Evolutionary conservation across 371 early-diverging fungal species (phyloP), one percentile per base, ranked within the genome.

Genomic region (Mortierella sp.): DNA sequence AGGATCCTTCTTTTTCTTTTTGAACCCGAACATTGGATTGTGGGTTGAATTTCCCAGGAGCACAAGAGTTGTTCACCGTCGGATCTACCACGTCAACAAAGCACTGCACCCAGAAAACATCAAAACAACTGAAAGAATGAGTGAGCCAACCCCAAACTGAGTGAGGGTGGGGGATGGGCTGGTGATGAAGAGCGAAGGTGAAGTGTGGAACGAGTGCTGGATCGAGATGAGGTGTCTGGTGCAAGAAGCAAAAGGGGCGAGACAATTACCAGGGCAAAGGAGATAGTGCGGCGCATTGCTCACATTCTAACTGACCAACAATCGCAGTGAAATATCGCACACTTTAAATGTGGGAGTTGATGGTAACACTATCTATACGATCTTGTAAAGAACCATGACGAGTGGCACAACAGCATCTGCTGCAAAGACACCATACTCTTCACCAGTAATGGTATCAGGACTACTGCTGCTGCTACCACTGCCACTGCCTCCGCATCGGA

Each of bases 341-440:
- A 3, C 16, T 21, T 48, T 62, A 66, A 24, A 58, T 39, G 10
- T 34, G 7, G 10, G 7, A 10, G 34, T 34, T 4, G 34, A 4
- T 34, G 34, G 7, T 7, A 34, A n/a, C n/a, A 7, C 34, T 10
- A 34, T 24, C 48, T 47, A 47, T 3, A 47, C 48, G 19, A 73
- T 65, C 23, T 57, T 68, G 69, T 74, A 74, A 24, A 74, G 69
- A 31, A 74, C 61, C 74, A 74, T 74, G 16, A 69, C 74, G 16
- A 74, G 51, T n/a, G 74, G 74, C 10, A 74, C 64, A 23, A 68
- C 27, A 12, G 74, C 74, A 30, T 74, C 74, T 2, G 74, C 74
- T 24, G 74, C 64, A 64, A 74, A 74, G 39, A 64, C 65, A n/a
- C 64, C 74, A n/a, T 74, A 74, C 26, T 74, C 74, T 27, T 68